Evolutionary conservation across 306 rosid species (phyloP), one percentile per base, ranked within the genome.

Genomic region (Prunus kanzakura): DNA sequence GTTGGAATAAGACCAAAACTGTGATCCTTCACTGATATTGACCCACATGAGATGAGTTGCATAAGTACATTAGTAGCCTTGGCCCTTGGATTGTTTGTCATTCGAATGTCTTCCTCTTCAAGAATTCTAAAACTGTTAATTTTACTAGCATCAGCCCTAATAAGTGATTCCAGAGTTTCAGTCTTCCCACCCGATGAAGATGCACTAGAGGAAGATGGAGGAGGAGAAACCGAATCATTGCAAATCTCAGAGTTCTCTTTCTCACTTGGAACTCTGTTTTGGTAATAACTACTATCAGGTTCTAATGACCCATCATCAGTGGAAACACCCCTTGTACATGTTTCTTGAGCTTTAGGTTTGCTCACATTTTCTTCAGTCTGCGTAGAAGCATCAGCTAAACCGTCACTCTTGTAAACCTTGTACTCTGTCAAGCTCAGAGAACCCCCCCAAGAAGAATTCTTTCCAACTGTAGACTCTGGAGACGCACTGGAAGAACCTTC

Each of bases 41-140:
- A 94, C 47, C 98, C 98, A 15, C 98, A 94, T 0, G 98, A 91
- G 78, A 94, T 94, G 69, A 94, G 84, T 77, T 94, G 98, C 96
- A 94, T 86, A 71, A 94, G 81, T 74, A 90, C 78, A 84, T 85
- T 88, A 43, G 90, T 84, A 71, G 91, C 88, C 85, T 91, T 94
- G 61, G 87, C 62, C 82, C 94, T 88, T 68, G 93, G 78, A 62
- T 81, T 82, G 80, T 77, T 74, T 11, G 91, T 91, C 94, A 90
- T 83, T 47, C 85, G 81, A 79, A 83, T 62, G 10, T 84, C 88
- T 52, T 87, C 93, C 60, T 87, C 96, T 79, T 91, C 91, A 66
- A 85, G 80, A 71, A 88, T 82, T 85, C 97, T 90, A 80, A 89
- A 90, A 82, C 93, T 90, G 77, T 88, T 90, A 73, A 88, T 89